These are phyloP conservation scores for Euphrasia arctica DNA, from an alignment of 305 asterid species.

Conservation along the genomic window DNA sequence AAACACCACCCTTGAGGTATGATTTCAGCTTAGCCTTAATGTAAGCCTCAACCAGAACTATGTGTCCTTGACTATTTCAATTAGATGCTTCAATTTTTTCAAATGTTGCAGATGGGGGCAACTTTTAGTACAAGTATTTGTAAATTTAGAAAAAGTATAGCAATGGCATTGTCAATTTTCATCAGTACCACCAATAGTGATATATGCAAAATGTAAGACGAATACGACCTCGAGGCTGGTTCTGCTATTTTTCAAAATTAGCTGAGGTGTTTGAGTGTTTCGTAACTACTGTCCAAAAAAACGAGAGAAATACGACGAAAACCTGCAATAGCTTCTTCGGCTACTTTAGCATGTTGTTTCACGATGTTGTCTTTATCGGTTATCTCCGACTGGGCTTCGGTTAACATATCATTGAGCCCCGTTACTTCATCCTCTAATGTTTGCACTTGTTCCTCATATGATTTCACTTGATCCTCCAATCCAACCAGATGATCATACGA, in stretches of 20 bases:
- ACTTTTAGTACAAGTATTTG: neutral
- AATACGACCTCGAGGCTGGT: neutral
- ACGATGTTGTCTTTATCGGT: constrained; percentile 73
- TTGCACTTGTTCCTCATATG: constrained; percentile 48
- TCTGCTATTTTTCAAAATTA: neutral
- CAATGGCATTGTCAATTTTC: neutral
- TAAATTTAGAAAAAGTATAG: neutral
- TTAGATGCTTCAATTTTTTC: neutral
- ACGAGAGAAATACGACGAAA: constrained; percentile 23
- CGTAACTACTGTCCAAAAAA: neutral
- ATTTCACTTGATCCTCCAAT: constrained; percentile 78
- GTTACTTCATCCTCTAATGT: constrained; percentile 68
- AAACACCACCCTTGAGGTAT: neutral
- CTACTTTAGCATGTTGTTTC: constrained; percentile 94
- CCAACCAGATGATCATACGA: constrained; percentile 80
- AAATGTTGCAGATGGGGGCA: neutral
- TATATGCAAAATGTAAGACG: neutral
- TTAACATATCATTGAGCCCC: constrained; percentile 68
- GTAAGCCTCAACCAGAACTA: neutral
- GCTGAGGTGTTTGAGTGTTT: too few species aligned
- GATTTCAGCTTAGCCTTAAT: neutral
- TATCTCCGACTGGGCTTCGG: constrained; percentile 70
- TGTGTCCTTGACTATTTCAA: too few species aligned
- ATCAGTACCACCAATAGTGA: neutral
- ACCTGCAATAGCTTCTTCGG: constrained; percentile 99